Base-by-base conservation (phyloP, 2,329 filamentous ascomycete genomes). In the Alternaria solani region DNA sequence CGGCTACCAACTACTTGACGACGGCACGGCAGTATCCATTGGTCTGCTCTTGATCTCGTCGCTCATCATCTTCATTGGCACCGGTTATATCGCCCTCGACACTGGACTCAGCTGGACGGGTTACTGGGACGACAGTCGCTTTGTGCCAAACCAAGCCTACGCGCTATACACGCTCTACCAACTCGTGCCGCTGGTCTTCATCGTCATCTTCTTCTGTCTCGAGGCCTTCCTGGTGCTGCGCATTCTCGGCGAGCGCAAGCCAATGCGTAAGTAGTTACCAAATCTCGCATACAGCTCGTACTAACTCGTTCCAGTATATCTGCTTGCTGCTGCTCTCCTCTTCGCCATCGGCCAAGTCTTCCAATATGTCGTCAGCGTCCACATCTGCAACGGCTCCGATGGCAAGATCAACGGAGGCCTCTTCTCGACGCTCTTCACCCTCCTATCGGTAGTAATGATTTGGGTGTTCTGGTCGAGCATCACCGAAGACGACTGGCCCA, bases 401-500 rank as follows among this genome's bases (percentile, higher is more conserved):
- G 93, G 93, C 67, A 93, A 91, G 78, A 96, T 99, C 74, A 94
- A 99, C 75, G 95, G 95, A 51, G 88, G 94, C 6, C 81, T 99
- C 1, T 99, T 99, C 78, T 88, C 97, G 79, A 96, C 94, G 0
- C 82, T 98, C 7, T 98, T 99, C 81, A 98, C 94, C 0, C 84
- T 97, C 1, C 81, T 94, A 12, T 86, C 94, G 0, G 93, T 99
- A 5, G 85, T 92, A 18, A 88, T 88, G 80, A 82, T 97, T 66
- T 99, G 95, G 94, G 80, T 92, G 58, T 99, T 99, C 84, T 99
- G 95, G 95, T 96, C 93, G 47, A 97, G 93, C 81, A 99, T 99
- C 72, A 99, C 95, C 16, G 95, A 99, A 81, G 95, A 99, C 74
- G 94, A 97, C 82, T 99, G 95, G 95, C 93, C 94, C 2, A 84